Evolutionary conservation across 306 rosid species (phyloP), one percentile per base, ranked within the genome.

Genomic region (Betula pendula): DNA sequence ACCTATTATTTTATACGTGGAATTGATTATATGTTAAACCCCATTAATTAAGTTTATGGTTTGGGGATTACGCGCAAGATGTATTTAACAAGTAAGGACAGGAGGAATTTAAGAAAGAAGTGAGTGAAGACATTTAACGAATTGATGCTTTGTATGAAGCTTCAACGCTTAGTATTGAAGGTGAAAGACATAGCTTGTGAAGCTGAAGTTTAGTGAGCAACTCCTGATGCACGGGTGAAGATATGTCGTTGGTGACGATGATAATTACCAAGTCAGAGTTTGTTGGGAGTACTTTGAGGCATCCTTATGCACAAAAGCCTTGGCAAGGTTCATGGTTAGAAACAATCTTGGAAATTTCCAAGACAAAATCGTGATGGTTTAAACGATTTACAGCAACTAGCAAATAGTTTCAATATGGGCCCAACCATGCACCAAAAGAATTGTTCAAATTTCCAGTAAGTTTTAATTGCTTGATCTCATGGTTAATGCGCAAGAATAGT

Each of bases 131-230:
- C 58, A 70, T 68, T n/a, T 48, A 5, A 82, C 27, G 89, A 86
- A 9, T 58, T 88, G 12, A 65, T 77, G 84, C 47, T 11, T 40
- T 88, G 52, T 86, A 56, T 70, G 94, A 90, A 84, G 90, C 94
- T 3, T 88, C 92, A 35, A 92, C 84, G 25, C 19, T 90, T 75
- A 72, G 85, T 25, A 68, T 84, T 25, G 79, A 72, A 69, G 92
- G 86, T 14, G 94, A 90, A n/a, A 79, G 75, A 82, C 14, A n/a
- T 11, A 68, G 89, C 86, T 59, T 80, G 79, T 10, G 69, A 83
- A 66, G 84, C 85, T 16, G 86, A 77, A 77, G 2, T 78, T 78
- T 8, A 38, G 87, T 25, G 6, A 11, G 81, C 68, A 65, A 17
- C 66, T 71, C 44, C 75, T 81, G 3, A 44, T 4, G 71, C 59